These are phyloP conservation scores for Colletotrichum sansevieriae DNA, from an alignment of 2,329 filamentous ascomycete genomes.

Conservation along the genomic window DNA sequence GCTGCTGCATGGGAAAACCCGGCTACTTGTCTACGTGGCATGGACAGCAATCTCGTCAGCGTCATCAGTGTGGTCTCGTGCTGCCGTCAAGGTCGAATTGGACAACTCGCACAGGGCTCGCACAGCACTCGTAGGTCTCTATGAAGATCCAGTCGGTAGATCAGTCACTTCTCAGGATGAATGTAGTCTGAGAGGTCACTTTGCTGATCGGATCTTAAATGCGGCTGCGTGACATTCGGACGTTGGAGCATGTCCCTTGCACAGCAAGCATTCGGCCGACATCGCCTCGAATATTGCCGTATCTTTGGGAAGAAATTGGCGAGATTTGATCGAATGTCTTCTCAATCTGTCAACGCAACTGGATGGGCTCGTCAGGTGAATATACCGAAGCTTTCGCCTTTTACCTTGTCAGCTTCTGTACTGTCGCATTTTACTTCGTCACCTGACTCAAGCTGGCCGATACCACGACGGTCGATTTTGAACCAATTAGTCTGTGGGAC, in stretches of 20 bases:
- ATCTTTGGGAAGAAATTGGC: no score
- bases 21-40: constrained; percentile 4
- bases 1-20: background rate
- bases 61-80: constrained; percentile 9
- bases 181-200: background rate
- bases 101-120: background rate
- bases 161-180: constrained; percentile 17
- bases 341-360: no score
- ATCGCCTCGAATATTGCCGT: background rate
- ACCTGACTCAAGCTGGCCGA: no score
- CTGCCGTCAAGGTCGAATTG: background rate
- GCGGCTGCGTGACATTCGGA: background rate
- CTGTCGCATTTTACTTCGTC: no score
- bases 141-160: constrained; percentile 24
- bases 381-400: no score
- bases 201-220: background rate
- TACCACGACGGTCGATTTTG: no score
- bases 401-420: no score
- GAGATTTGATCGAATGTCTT: no score
- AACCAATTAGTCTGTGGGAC: no score
- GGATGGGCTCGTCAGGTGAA: no score
- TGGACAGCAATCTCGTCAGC: background rate
- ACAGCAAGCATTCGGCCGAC: background rate
- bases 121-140: background rate
- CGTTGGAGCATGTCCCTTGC: background rate